Evolutionary conservation across 129 eudicot genomes (phyloP), one percentile per base, ranked within the genome.

Genomic region (Saussurea involucrata): DNA sequence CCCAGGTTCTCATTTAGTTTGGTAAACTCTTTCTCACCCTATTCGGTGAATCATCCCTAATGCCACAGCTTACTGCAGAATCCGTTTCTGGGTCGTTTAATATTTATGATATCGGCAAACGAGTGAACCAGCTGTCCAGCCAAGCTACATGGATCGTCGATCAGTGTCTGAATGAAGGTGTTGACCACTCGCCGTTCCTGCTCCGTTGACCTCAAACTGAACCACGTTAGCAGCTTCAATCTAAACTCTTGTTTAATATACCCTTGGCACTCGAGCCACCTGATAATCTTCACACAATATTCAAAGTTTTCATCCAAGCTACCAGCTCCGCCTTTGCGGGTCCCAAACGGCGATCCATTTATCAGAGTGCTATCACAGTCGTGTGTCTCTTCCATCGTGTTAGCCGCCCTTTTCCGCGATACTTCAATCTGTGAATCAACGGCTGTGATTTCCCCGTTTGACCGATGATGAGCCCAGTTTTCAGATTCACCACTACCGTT

Each of bases 141-240:
- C 83, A 94, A 91, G 77, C 98, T 91, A 80, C 82, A 82, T 17
- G 97, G 98, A 76, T 94, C 98, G 22, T 94, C 96, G 11, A 84
- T 72, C 28, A 94, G 80, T 13, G 97, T 85, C 28, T 83, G 96
- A 69, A 94, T 89, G 44, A 86, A 94, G 13, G 98, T 91, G 79
- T 91, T 84, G 9, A 94, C 97, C 71, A 94, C 98, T 73, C 96
- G 87, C 9, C 98, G 90, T 76, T 94, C 98, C 78, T 91, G 97
- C 79, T 87, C 93, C 1, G 93, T 94, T 27, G 98, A 94, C 74
- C 97, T 86, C 77, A 94, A 85, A 77, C 98, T 91, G 60, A 91
- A 91, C 97, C 98, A 94, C 9, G 98, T 94, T 33, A 94, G 75
- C 74, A 94, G 40, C 63, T 94, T 94, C 78, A 94, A 77, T 71